Evolutionary conservation across 495 filamentous ascomycete genomes (phyloP), one percentile per base, ranked within the genome.

Genomic region (Sporormia fimetaria): DNA sequence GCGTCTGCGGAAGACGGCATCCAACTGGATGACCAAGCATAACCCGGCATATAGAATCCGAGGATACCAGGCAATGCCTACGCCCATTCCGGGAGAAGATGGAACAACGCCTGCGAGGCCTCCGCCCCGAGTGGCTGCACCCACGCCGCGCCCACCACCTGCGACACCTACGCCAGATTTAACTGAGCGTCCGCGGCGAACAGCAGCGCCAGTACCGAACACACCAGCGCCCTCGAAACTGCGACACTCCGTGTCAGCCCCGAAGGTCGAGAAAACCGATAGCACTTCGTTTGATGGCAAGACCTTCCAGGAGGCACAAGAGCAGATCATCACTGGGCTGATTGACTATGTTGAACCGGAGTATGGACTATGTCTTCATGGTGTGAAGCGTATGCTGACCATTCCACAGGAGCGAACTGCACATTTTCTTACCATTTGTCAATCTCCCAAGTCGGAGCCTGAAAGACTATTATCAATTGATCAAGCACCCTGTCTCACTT

Each of bases 281-380:
- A 66, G 8, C 78, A 75, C 57, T 65, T 74, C 44, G 11, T 59
- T 59, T 29, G 37, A 37, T 8, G 75, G 75, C 28, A 72, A 81
- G 34, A 76, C 51, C 15, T 82, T 92, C 52, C 82, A 86, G 50
- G 66, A 83, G 44, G 84, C 83, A 0, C 83, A 92, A 55, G 81
- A 87, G 42, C 80, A 81, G 63, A 76, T 92, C 21, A 63, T 92
- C 0, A 68, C 72, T 21, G 78, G 81, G 45, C 45, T 85, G 36
- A 67, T 84, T 8, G 66, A 70, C 16, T 67, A 76, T 40, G 70
- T 73, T 31, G 79, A 83, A 33, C 64, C 67, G 33, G 56, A 69
- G 76, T 66, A 21, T 23, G 30, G 18, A 29, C 21, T 17, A 4
- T 3, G n/a, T 4, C 2, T 20, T 11, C 2, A 11, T 27, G 10